These are phyloP conservation scores for Podila clonocystis DNA, from an alignment of 192 early-diverging fungal species.

Conservation along the genomic window DNA sequence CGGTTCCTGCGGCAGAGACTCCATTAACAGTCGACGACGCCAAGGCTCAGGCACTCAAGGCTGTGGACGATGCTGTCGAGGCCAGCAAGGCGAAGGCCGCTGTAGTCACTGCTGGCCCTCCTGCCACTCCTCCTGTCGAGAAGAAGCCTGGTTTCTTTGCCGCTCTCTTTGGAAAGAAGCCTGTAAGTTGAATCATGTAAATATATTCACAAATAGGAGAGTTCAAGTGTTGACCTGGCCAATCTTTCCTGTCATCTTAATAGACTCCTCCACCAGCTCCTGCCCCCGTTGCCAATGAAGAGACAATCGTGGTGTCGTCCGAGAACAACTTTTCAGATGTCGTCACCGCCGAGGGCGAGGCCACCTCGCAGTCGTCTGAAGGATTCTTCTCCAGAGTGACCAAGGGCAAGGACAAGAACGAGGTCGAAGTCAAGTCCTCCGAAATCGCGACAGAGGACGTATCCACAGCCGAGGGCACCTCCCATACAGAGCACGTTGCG, in stretches of 20 bases:
- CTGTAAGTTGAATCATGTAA: constrained; percentile 14
- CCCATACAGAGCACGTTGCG: constrained; percentile 33
- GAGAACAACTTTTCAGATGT: constrained; percentile 45
- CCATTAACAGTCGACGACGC: constrained; percentile 46
- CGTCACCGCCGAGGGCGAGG: constrained; percentile 38
- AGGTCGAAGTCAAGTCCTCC: constrained; percentile 50
- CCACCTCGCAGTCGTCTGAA: constrained; percentile 31
- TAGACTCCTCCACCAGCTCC: constrained; percentile 33
- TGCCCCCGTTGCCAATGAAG: constrained; percentile 29
- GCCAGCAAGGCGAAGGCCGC: constrained; percentile 42
- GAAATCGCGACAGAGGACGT: constrained; percentile 39
- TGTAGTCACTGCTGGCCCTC: constrained; percentile 33
- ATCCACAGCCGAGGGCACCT: constrained; percentile 29
- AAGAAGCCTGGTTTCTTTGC: constrained; percentile 49
- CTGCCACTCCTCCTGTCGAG: constrained; percentile 29
- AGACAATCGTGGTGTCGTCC: constrained; percentile 41
- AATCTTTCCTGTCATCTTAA: not conserved
- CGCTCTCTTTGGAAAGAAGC: constrained; percentile 37
- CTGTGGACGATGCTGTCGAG: constrained; percentile 48
- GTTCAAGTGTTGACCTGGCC: not conserved
- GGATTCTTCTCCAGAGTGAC: constrained; percentile 49
- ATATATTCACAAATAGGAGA: too few species aligned
- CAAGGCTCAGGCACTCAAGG: constrained; percentile 42
- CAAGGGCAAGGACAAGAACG: constrained; percentile 51
- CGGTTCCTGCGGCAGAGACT: constrained; percentile 7